Base-by-base conservation (phyloP, 2,329 filamentous ascomycete species). In the Ustulina deusta region DNA sequence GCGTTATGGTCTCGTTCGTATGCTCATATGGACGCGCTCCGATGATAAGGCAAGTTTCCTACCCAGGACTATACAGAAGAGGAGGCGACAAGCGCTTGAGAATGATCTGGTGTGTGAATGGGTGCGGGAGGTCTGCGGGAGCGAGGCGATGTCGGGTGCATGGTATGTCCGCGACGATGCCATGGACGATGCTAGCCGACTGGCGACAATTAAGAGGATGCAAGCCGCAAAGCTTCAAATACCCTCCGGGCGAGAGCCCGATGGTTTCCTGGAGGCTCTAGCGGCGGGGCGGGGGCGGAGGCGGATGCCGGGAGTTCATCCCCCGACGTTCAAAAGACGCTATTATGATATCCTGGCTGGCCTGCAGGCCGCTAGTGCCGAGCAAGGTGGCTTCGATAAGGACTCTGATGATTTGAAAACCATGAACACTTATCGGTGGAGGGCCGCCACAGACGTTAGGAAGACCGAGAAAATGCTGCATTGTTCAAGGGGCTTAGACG, bases 1-100 rank as follows among this genome's bases (percentile, higher is more conserved):
- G 73, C 83, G 84, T 32, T 94, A 93, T 76, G 95, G 95, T 2
- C 86, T 90, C 20, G 90, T 97, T 2, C 89, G 94, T 56, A 90
- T 95, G 83, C 84, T 98, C 0, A 77, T 94, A 44, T 94, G 94
- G 90, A 75, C 90, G 3, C 84, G 87, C 1, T 83, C 90, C 49
- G 82, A 86, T 0, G 90, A 93, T 63, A 88, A 88, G 70, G 74
- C 79, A 6, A 69, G 78, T 1, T 72, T 93, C 0, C 66, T 97
- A 7, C 91, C 94, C 0, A 86, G 86, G 60, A 80, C 82, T 1
- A 75, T 91, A 2, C 78, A 82, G 38, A 78, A 82, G 1, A 86
- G 90, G n/a, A 84, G 80, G 48, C 89, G 89, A 52, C 77, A 83
- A 25, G 83, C 87, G 4, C 76, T 92, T 4, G 83, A 91, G 60